phyloP scores from a whole-genome alignment of 2,329 filamentous ascomycete species.

The Sporothrix dimorphospora region DNA sequence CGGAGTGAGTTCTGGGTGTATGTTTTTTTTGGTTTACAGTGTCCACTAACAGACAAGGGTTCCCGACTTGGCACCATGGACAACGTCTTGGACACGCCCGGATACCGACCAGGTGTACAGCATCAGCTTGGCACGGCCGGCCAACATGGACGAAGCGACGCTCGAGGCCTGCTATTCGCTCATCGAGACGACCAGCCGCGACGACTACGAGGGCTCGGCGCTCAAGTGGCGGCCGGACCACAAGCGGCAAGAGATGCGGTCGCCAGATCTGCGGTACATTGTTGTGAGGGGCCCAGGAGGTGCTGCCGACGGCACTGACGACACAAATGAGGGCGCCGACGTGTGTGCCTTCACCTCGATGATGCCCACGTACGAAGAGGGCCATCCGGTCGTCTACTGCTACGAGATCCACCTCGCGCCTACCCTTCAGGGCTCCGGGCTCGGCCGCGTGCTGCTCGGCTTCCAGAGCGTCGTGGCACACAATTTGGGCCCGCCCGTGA shows the following conservation, averaged over 20 bases:
- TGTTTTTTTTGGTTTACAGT: neutral
- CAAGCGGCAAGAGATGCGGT: constrained; percentile 71
- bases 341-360: constrained; percentile 65
- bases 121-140: constrained; percentile 49
- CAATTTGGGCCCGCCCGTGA: constrained; percentile 54
- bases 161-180: constrained; percentile 58
- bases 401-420: constrained; percentile 74
- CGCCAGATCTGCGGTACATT: constrained; percentile 69
- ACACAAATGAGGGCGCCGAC: constrained; percentile 25
- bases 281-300: constrained; percentile 49
- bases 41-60: constrained; percentile 12
- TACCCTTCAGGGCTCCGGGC: constrained; percentile 58
- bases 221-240: constrained; percentile 63
- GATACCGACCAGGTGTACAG: constrained; percentile 46
- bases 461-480: constrained; percentile 57
- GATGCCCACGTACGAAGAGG: constrained; percentile 72
- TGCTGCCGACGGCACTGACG: neutral
- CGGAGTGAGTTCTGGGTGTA: constrained; percentile 45
- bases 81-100: constrained; percentile 56
- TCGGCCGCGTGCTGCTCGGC: constrained; percentile 63
- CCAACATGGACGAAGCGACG: constrained; percentile 48
- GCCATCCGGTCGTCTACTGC: constrained; percentile 70
- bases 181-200: constrained; percentile 64
- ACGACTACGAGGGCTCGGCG: constrained; percentile 65
- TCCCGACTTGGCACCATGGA: constrained; percentile 35